phyloP scores from a whole-genome alignment of 1,284 basidiomycete genomes.

The Boletus sp. region DNA sequence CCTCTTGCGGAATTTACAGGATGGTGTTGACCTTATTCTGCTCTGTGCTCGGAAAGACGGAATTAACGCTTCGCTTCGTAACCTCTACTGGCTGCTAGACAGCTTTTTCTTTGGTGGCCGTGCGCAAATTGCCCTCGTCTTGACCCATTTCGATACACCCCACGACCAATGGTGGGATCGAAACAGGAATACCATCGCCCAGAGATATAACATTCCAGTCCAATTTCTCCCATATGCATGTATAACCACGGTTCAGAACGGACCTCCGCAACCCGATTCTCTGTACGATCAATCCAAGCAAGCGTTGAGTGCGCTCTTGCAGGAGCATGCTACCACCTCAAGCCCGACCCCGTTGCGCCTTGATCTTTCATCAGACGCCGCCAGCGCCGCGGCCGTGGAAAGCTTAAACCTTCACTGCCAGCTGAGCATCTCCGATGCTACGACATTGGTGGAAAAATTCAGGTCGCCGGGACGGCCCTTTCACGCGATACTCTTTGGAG shows the following conservation, averaged over 20 bases:
- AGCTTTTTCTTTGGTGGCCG: conserved; percentile 25
- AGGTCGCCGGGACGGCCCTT: conserved; percentile 15
- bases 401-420: conserved; percentile 14
- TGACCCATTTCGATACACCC: conserved; percentile 36
- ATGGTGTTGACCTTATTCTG: conserved; percentile 26
- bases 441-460: conserved; percentile 17
- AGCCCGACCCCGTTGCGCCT: conserved; percentile 11
- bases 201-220: conserved; percentile 21
- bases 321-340: conserved; percentile 4
- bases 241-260: conserved; percentile 22
- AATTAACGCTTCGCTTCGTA: conserved; percentile 26
- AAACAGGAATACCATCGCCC: conserved; percentile 21
- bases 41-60: conserved; percentile 27
- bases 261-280: neutral
- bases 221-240: conserved; percentile 22
- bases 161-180: conserved; percentile 26
- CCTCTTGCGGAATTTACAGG: conserved; percentile 23
- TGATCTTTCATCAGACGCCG: conserved; percentile 14
- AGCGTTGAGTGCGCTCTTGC: conserved; percentile 15
- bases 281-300: conserved; percentile 18
- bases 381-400: neutral
- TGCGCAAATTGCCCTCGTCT: conserved; percentile 34
- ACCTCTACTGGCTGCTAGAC: conserved; percentile 28
- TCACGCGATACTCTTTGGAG: conserved; percentile 21
- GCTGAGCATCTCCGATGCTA: conserved; percentile 13